Evolutionary conservation across 192 early-diverging fungal species (phyloP).

Genomic region (Backusella tarrabulga): DNA sequence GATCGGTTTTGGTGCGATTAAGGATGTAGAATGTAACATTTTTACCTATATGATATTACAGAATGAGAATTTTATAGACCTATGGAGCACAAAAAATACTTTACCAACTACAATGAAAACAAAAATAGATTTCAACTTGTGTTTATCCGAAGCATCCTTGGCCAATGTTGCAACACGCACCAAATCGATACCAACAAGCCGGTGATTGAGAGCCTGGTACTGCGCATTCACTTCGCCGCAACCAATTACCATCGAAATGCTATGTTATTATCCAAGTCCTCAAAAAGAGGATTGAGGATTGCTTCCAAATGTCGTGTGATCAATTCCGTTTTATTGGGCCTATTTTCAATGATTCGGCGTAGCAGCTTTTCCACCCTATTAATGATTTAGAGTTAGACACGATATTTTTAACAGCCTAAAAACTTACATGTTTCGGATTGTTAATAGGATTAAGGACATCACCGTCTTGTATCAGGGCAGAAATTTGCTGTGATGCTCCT

Average conservation of each 20-base stretch:
- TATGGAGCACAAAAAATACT: constrained; percentile 11
- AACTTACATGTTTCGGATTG: constrained; percentile 4
- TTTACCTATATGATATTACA: constrained; percentile 14
- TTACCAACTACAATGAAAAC: constrained; percentile 12
- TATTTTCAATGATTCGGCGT: neutral
- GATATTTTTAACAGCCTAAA: neutral
- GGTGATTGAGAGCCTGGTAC: constrained; percentile 9
- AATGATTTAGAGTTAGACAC: neutral
- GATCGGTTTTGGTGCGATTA: neutral
- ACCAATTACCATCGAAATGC: constrained; percentile 10
- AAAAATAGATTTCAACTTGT: constrained; percentile 9
- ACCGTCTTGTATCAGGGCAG: neutral
- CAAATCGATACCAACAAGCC: constrained; percentile 6
- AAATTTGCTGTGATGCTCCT: neutral
- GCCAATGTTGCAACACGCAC: constrained; percentile 14
- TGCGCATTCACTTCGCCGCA: constrained; percentile 16
- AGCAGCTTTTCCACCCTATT: constrained; percentile 8
- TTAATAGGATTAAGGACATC: neutral
- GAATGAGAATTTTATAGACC: neutral
- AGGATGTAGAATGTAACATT: constrained; percentile 3
- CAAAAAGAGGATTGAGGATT: constrained; percentile 5
- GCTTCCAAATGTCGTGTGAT: constrained; percentile 9
- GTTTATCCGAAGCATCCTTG: constrained; percentile 18
- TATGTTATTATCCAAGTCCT: constrained; percentile 8
- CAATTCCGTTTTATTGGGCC: neutral